A percentile compares a stretch with the other conserved stretches of the same genome.
Conservation (phyloP, 176 grass and related monocot genomes). For the Triticum aestivum region DNA sequence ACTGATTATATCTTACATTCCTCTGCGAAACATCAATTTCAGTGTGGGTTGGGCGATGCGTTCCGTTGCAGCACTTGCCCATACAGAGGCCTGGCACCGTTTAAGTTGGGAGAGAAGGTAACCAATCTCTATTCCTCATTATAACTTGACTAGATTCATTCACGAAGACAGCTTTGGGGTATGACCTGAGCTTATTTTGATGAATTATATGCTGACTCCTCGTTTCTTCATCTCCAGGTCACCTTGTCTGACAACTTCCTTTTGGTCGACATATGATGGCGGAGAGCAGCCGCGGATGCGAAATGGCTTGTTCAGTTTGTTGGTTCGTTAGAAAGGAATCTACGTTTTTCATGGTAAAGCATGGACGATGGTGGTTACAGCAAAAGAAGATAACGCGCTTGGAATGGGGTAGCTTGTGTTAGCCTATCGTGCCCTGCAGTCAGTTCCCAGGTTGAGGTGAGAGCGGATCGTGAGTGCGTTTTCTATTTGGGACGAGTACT, state of each 20-base stretch:
- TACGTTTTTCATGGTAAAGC: no score
- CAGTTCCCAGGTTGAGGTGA: no score
- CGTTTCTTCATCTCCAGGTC: slow-evolving; percentile 24
- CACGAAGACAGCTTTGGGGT: not conserved
- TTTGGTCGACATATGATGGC: slow-evolving; percentile 45
- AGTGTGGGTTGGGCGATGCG: slow-evolving; percentile 90
- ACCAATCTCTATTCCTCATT: not conserved
- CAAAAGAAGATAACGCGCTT: no score
- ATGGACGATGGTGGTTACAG: no score
- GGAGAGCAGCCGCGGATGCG: not conserved
- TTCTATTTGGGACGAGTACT: no score
- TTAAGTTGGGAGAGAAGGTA: slow-evolving; percentile 90
- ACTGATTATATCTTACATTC: not conserved
- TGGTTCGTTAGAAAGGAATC: no score
- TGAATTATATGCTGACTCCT: not conserved
- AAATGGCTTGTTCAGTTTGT: not conserved
- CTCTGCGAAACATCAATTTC: slow-evolving; percentile 15
- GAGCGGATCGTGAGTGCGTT: no score
- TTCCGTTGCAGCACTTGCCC: slow-evolving; percentile 80
- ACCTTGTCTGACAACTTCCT: slow-evolving; percentile 54
- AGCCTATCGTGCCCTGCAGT: no score
- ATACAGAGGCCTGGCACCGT: slow-evolving; percentile 69
- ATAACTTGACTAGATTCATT: not conserved
- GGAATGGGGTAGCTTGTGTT: no score
- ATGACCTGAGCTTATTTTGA: not conserved